Base-by-base conservation (phyloP, 1,139 yeast genomes). In the Wickerhamiella pararugosa region DNA sequence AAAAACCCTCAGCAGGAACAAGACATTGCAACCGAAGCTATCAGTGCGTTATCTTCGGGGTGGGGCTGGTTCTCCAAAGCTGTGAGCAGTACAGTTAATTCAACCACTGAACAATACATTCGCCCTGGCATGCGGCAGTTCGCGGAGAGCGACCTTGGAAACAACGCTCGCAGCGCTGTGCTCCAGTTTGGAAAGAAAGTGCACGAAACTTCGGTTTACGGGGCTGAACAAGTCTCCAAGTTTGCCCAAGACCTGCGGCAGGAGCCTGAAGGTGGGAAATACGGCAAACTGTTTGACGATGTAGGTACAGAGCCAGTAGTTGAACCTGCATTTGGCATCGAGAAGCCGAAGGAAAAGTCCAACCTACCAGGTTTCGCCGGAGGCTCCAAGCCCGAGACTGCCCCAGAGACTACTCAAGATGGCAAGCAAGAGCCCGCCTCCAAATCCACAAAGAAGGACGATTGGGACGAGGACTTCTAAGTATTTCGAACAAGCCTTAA, bases 131-230 rank as follows among this genome's bases (percentile, higher is more conserved):
- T 84, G 58, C 76, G 75, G 54, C 86, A 81, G 54, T 67, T 90
- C 50, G 81, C 84, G 47, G 84, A 80, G 47, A 76, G 82, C 49
- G 96, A 87, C 49, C 62, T 83, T 37, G 75, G 90, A 30, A 66
- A 63, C 44, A 94, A 86, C 56, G 90, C 97, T 7, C 76, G 73
- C 51, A 73, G 83, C 54, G 98, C 97, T 27, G 82, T 92, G 74
- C 79, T 86, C 46, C 97, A 90, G 64, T 90, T 87, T 65, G 96
- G 96, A 38, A 93, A 82, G 59, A 83, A 76, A 57, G 81, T 87
- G 69, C 93, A 81, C 57, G 93, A 84, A 54, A 84, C 96, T 1
- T 84, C 94, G 32, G 72, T 70, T 49, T 78, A 75, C 53, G 65
- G 66, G 11, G 55, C 61, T 2, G 69, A 78, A 53, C 78, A 80